Evolutionary conservation across 805 yeast genomes (phyloP), one percentile per base, ranked within the genome.

Genomic region (Saturnispora bothae): DNA sequence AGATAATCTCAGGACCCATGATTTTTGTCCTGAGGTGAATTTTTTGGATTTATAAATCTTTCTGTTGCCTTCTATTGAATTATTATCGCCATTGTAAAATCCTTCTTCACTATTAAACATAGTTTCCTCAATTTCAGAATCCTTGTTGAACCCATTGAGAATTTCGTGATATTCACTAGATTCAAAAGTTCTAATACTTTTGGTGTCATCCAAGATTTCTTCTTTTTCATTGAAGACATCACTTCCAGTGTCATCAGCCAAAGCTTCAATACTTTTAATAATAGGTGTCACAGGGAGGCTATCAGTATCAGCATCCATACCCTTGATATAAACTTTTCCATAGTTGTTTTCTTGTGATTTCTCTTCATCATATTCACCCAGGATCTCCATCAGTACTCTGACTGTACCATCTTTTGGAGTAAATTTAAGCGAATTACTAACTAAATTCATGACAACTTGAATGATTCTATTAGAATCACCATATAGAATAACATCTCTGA

Each of bases 381-480:
- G 39, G n/a, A 79, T 55, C 44, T 65, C 70, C 45, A 81, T 71
- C 1, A 66, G 54, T 7, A 84, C 83, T 21, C 68, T 68, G 10
- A 88, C 94, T 13, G 71, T 68, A 2, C 96, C 97, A 42, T 84
- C 83, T 14, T 77, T 81, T 0, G 95, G 95, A 0, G 97, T 88
- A 51, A 92, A 92, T 56, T 92, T 92, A 49, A 92, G 64, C 0
- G 95, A 78, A 59, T 92, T 89, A 14, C 94, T 80, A 8, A 89
- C 92, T 39, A 92, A 64, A 51, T 92, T 92, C 88, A 89, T 86
- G 5, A 89, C 78, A 35, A 92, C 80, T 57, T 89, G 98, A 40
- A 84, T 74, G 30, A 92, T 83, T 53, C 97, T 67, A 57, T 85
- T 86, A 7, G 92, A 76, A 58, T 89, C 98, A 2, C 96, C 97